These are phyloP conservation scores for Zygnema cylindricum DNA, from an alignment of 139 green algal genomes.

Conservation along the genomic window DNA sequence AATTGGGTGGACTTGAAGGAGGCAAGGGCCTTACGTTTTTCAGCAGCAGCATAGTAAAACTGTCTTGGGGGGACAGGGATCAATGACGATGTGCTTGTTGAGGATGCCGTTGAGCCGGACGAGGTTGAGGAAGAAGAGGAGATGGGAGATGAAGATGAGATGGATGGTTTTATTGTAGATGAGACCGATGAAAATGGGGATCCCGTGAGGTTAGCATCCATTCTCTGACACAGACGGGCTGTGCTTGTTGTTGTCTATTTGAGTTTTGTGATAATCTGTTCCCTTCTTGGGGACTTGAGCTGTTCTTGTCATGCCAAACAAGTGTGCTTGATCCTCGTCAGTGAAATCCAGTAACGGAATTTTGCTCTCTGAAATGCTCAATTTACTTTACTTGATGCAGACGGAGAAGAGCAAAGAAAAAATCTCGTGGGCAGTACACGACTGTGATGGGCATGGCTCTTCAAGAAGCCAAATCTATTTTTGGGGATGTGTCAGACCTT, in stretches of 20 bases:
- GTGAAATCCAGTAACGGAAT: not conserved
- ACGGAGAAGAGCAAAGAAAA: constrained; percentile 43
- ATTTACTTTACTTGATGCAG: not conserved
- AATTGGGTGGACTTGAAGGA: no score
- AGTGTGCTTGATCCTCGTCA: not conserved
- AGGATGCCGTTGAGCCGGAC: constrained; percentile 62
- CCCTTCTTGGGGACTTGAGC: not conserved
- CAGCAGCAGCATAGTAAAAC: no score
- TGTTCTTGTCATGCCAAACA: not conserved
- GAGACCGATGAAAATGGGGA: constrained; percentile 67
- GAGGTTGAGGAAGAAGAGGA: constrained; percentile 58
- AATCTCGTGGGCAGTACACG: constrained; percentile 1
- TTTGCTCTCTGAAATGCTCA: not conserved
- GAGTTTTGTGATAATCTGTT: not conserved
- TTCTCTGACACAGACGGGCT: not conserved
- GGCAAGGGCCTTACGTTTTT: no score
- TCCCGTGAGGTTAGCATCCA: not conserved
- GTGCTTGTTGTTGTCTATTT: not conserved
- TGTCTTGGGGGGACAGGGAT: not conserved
- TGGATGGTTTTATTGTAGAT: constrained; percentile 89
- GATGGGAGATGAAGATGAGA: constrained; percentile 66
- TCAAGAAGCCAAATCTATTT: constrained; percentile 85
- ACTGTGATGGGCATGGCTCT: constrained; percentile 33
- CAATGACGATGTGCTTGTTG: not conserved
- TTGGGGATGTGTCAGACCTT: constrained; percentile 72